phyloP scores from a whole-genome alignment of 2,329 filamentous ascomycete species.

The Sporothrix sp. region DNA sequence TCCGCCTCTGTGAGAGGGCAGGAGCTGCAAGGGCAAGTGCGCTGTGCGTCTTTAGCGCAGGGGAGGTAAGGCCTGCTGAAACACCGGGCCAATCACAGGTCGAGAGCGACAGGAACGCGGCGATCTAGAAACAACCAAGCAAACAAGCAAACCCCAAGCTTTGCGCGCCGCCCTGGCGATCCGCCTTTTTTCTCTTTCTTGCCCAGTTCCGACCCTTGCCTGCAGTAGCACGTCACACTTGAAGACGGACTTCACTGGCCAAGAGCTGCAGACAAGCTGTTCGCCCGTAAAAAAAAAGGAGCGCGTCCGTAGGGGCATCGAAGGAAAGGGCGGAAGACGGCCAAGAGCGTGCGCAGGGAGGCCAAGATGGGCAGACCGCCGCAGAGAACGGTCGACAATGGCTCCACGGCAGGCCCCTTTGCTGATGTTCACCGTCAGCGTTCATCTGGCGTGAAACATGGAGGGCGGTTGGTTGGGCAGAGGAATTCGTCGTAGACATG shows the following conservation, averaged over 20 bases:
- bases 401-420: background rate
- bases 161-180: background rate
- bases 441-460: background rate
- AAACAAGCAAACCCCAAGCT: background rate
- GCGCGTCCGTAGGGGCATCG: no score
- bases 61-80: slow-evolving; percentile 4
- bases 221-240: slow-evolving; percentile 1
- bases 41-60: background rate
- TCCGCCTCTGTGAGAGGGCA: background rate
- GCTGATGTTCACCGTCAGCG: background rate
- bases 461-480: background rate
- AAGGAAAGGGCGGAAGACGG: background rate
- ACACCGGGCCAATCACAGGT: slow-evolving; percentile 14
- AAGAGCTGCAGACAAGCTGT: slow-evolving; percentile 4
- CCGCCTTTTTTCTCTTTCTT: background rate
- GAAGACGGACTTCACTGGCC: slow-evolving; percentile 1
- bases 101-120: background rate
- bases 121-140: slow-evolving; percentile 13
- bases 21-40: background rate
- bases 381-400: background rate
- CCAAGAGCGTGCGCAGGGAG: background rate
- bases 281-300: background rate
- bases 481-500: background rate
- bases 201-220: background rate
- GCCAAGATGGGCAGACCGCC: background rate